Evolutionary conservation across 225 moss, liverwort and hornwort species (phyloP), one percentile per base, ranked within the genome.

Genomic region (Asterella californica): DNA sequence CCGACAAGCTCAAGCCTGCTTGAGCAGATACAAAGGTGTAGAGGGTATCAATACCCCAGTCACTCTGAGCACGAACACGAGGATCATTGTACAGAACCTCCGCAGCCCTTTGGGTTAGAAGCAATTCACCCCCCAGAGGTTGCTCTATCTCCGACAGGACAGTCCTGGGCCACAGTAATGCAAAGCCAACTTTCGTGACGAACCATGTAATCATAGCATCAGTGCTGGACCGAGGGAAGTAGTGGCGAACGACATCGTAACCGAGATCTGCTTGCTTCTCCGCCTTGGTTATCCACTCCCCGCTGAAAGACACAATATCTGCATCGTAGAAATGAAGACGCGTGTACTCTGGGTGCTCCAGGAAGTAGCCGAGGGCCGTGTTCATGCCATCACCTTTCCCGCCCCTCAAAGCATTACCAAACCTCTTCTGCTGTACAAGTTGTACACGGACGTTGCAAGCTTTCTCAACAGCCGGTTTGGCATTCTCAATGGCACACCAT

Each of bases 341-440:
- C 0, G 74, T 62, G 36, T 75, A 86, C 61, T 85, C 82, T 0
- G 82, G 78, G 33, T 78, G 81, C 71, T 86, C 84, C 45, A 89
- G 75, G 69, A 89, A 89, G 38, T 77, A 83, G 0, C 80, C 68
- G 0, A 86, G 88, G 0, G 84, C 88, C 15, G 86, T 89, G 55
- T 89, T 89, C 88, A 89, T 89, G 79, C 88, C 86, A 84, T 89
- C 88, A 18, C 88, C 88, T 52, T 89, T 89, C 17, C 88, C 88
- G 2, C 80, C 88, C 27, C 88, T 73, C 0, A 83, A 53, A 0
- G 72, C 18, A 1, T 50, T 75, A 2, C 86, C 88, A 1, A 86
- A 65, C 30, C 88, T 78, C 36, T 86, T 84, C 82, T 89, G 86
- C 53, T 77, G 64, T 0, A 86, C 29, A 14, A 89, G 77, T 10